Conservation (phyloP, 2,329 filamentous ascomycete species). For the Periglandula ipomoeae region DNA sequence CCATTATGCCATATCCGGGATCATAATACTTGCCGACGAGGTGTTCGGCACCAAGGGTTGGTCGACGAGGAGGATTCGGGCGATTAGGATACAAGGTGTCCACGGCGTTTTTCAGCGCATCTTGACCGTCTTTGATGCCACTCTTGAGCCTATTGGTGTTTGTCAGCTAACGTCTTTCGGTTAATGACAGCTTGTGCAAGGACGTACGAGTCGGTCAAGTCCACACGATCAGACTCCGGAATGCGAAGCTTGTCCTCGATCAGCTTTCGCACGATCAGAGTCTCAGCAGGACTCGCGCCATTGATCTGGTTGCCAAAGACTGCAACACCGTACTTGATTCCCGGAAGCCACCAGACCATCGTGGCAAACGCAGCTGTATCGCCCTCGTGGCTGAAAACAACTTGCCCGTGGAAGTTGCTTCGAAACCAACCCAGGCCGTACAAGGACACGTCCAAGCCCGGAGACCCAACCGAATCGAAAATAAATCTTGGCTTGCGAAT, state of each 20-base stretch:
- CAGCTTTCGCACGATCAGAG: conserved; percentile 16
- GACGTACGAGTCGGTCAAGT: conserved; percentile 20
- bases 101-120: no score
- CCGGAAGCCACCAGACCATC: conserved; percentile 23
- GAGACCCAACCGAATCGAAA: neutral
- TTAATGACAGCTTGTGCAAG: neutral
- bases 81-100: conserved; percentile 28
- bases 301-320: conserved; percentile 30
- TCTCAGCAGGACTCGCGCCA: conserved; percentile 24
- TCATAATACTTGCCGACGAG: conserved; percentile 34
- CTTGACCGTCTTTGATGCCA: no score
- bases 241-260: conserved; percentile 20
- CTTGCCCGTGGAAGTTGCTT: conserved; percentile 17
- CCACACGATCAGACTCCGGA: conserved; percentile 12
- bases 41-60: conserved; percentile 23
- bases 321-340: conserved; percentile 19
- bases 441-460: conserved; percentile 12
- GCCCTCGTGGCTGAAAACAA: conserved; percentile 21
- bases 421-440: conserved; percentile 23
- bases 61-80: conserved; percentile 25
- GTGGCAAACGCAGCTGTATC: conserved; percentile 17
- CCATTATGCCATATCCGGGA: conserved; percentile 26
- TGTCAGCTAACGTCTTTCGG: no score
- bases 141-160: neutral
- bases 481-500: conserved; percentile 24